Conservation (phyloP, 495 filamentous ascomycete species). For the Bryoglossum gracile region DNA sequence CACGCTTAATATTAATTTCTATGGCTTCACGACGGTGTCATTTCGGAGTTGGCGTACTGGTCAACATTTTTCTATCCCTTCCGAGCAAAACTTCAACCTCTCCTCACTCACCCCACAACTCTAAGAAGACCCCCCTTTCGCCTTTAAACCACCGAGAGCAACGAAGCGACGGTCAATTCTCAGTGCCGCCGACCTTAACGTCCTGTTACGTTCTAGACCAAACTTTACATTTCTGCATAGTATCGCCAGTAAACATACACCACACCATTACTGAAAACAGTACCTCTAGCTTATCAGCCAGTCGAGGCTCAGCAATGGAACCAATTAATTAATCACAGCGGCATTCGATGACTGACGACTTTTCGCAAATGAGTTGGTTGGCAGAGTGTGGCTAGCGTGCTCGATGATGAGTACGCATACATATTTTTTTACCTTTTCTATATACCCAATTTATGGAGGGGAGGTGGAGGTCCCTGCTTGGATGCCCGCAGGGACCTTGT, state of each 20-base stretch:
- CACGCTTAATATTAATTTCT: not conserved
- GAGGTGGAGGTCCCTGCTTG: too few relatives aligned
- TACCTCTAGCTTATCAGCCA: conserved; percentile 15
- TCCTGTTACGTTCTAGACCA: conserved; percentile 24
- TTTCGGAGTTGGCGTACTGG: conserved; percentile 21
- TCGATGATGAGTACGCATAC: not conserved
- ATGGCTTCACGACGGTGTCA: conserved; percentile 24
- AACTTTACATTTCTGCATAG: conserved; percentile 15
- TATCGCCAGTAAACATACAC: conserved; percentile 1
- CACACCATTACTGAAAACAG: conserved; percentile 9
- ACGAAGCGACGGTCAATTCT: conserved; percentile 6
- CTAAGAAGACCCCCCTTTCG: not conserved
- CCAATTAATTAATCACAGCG: conserved; percentile 18
- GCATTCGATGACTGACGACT: conserved; percentile 6
- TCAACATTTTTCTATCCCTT: not conserved
- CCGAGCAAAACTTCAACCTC: not conserved
- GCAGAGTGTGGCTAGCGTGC: not conserved
- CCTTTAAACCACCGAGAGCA: conserved; percentile 1
- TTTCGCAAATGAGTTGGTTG: conserved; percentile 9
- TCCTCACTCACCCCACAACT: not conserved
- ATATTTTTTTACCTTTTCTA: conserved; percentile 20
- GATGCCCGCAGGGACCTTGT: too few relatives aligned
- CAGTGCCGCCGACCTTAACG: conserved; percentile 6
- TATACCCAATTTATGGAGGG: conserved; percentile 21
- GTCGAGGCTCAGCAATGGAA: conserved; percentile 8